phyloP scores from a whole-genome alignment of 2,329 filamentous ascomycete species.

The Ceratocystis albifundus region DNA sequence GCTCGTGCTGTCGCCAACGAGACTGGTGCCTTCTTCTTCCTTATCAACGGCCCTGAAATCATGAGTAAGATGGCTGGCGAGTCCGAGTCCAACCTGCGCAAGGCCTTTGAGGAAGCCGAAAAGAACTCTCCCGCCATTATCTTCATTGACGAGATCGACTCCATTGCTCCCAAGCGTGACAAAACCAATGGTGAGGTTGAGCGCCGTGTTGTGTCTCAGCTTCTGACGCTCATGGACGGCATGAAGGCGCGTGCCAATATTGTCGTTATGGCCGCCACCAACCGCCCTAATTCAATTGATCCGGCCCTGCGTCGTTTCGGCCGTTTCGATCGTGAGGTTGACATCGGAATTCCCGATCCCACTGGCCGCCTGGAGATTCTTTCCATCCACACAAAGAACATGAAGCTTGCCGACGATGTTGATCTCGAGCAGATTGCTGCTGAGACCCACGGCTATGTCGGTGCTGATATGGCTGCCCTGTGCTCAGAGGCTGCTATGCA shows the following conservation, averaged over 20 bases:
- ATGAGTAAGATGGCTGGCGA: slow-evolving; percentile 99
- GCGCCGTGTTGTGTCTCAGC: slow-evolving; percentile 94
- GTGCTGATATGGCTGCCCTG: slow-evolving; percentile 93
- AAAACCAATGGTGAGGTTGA: slow-evolving; percentile 99
- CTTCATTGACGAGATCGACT: slow-evolving; percentile 99
- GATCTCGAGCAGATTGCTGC: slow-evolving; percentile 93
- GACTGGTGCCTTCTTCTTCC: slow-evolving; percentile 97
- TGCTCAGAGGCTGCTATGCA: slow-evolving; percentile 99
- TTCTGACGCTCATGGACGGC: slow-evolving; percentile 95
- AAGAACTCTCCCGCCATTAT: slow-evolving; percentile 99
- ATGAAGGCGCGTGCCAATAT: slow-evolving; percentile 99
- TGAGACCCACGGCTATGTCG: slow-evolving; percentile 97
- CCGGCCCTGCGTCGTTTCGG: slow-evolving; percentile 95
- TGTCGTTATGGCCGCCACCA: slow-evolving; percentile 97
- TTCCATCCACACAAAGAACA: slow-evolving; percentile 99
- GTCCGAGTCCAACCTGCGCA: slow-evolving; percentile 93
- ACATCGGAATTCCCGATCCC: slow-evolving; percentile 95
- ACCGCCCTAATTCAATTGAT: slow-evolving; percentile 97
- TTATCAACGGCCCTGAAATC: slow-evolving; percentile 98
- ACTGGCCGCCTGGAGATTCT: slow-evolving; percentile 98
- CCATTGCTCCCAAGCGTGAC: slow-evolving; percentile 97
- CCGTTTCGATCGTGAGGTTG: slow-evolving; percentile 97
- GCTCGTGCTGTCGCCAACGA: slow-evolving; percentile 97
- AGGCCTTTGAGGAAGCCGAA: slow-evolving; percentile 98
- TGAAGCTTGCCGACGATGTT: slow-evolving; percentile 96